phyloP scores from a whole-genome alignment of 2,329 filamentous ascomycete genomes.

The Pezicula rhizophila region DNA sequence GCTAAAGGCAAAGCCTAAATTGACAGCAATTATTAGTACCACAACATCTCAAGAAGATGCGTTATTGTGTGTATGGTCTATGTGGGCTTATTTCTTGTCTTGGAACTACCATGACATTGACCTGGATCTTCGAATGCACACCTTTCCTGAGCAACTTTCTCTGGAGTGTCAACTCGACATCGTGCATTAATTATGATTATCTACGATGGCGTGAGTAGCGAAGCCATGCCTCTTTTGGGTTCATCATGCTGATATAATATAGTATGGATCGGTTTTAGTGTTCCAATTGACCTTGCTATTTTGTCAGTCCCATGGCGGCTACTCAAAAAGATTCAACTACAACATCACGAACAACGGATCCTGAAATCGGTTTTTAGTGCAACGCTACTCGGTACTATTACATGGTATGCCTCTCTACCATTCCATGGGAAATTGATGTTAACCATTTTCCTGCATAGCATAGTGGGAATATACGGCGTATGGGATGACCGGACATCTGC shows the following conservation, averaged over 20 bases:
- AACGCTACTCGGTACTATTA: conserved; percentile 23
- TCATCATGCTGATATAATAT: conserved; percentile 1
- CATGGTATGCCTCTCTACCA: conserved; percentile 14
- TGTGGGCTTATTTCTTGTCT: conserved; percentile 19
- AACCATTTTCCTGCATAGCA: background rate
- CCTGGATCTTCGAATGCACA: conserved; percentile 22
- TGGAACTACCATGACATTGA: conserved; percentile 14
- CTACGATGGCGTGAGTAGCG: conserved; percentile 21
- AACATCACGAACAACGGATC: conserved; percentile 19
- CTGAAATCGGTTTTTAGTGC: conserved; percentile 23
- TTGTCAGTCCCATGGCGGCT: conserved; percentile 21
- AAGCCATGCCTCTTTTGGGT: background rate
- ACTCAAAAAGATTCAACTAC: conserved; percentile 17
- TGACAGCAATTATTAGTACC: conserved; percentile 13
- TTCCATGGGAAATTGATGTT: background rate
- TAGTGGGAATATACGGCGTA: conserved; percentile 17
- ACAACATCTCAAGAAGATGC: conserved; percentile 15
- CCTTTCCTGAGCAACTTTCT: conserved; percentile 23
- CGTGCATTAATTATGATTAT: conserved; percentile 24
- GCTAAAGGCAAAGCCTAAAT: background rate
- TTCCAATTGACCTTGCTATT: conserved; percentile 23
- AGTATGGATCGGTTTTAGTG: conserved; percentile 24
- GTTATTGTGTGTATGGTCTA: conserved; percentile 18
- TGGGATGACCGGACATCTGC: conserved; percentile 12
- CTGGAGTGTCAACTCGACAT: conserved; percentile 14